Evolutionary conservation across 2,329 filamentous ascomycete genomes (phyloP), one percentile per base, ranked within the genome.

Genomic region (Lachnellula subtilissima): DNA sequence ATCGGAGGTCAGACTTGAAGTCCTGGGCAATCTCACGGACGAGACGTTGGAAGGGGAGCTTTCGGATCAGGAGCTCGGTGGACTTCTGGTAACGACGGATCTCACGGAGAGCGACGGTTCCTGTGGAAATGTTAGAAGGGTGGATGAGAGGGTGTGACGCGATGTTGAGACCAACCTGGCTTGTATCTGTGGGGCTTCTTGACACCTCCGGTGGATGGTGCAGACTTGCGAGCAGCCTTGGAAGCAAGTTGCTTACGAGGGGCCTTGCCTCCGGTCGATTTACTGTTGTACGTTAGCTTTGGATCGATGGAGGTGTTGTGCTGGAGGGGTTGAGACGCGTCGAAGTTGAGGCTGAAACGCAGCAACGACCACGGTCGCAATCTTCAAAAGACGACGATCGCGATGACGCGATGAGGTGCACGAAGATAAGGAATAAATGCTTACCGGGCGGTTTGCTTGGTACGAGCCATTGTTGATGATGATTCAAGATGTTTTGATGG

Each of bases 11-110:
- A 68, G 89, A 92, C 81, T 95, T 95, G 83, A 96, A 91, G 78
- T 96, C 89, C 75, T 95, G 88, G 40, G 91, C 91, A 61, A 97
- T 96, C 80, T 99, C 92, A 82, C 92, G 90, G 65, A 97, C 94
- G 73, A 99, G 81, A 75, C 94, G 89, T 80, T 97, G 91, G 83
- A 99, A 99, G 60, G 94, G 94, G 63, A 97, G 87, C 83, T 97
- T 97, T 78, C 90, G 87, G 78, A 99, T 91, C 69, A 99, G 80
- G 51, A 99, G 86, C 80, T 97, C 92, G 51, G 93, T 97, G 64
- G 88, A 91, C 81, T 96, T 96, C 81, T 97, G 93, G 83, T 97
- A 97, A 73, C 89, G 88, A 82, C 93, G 88, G 71, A 99, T 99
- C 81, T 99, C 94, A 84, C 91, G 90, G 71, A 97, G 88, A 83